Base-by-base conservation (phyloP, 768 basidiomycete genomes). In the Auriscalpium microsporum region DNA sequence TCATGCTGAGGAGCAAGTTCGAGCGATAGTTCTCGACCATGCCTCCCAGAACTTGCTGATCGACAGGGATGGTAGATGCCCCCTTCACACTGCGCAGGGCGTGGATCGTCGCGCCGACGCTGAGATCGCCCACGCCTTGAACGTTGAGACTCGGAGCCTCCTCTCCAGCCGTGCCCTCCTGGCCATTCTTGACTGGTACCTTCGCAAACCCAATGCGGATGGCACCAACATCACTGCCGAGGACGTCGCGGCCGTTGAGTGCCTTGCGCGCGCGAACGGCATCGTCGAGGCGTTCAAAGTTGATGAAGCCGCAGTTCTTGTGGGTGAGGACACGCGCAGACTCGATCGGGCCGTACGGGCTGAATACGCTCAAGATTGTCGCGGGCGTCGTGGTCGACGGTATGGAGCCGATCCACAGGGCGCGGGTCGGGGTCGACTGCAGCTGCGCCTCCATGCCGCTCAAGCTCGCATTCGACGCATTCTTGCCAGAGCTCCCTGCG, bases 391-490 rank as follows among this genome's bases (percentile, higher is more conserved):
- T 97, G 3, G 89, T 90, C 3, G 88, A 88, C 10, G 96, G 96
- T 64, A 99, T 96, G 45, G 90, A 93, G 6, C 96, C 96, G 64
- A 99, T 90, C 95, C 96, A 99, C 19, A 98, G 78, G 1, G 95
- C 95, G 56, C 96, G 77, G 1, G 96, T 97, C 4, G 96, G 96
- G 42, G 89, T 85, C 9, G 88, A 87, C 68, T 94, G 93, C 21
- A 92, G 71, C 67, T 93, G 90, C 9, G 87, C 84, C 59, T 92
- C 91, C 78, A 91, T 80, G 49, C 82, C 82, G 28, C 79, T 83
- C 47, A 87, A 65, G 42, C 78, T 78, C 4, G 80, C 75, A 61
- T 75, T 81, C 21, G 73, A 68, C 47, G 72, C 75, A 66, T 86
- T 84, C 58, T 68, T 58, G 50, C 69, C 52, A 33, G 68, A 56